Conservation (phyloP, 2,329 filamentous ascomycete species). For the Fragosphaeria purpurea region DNA sequence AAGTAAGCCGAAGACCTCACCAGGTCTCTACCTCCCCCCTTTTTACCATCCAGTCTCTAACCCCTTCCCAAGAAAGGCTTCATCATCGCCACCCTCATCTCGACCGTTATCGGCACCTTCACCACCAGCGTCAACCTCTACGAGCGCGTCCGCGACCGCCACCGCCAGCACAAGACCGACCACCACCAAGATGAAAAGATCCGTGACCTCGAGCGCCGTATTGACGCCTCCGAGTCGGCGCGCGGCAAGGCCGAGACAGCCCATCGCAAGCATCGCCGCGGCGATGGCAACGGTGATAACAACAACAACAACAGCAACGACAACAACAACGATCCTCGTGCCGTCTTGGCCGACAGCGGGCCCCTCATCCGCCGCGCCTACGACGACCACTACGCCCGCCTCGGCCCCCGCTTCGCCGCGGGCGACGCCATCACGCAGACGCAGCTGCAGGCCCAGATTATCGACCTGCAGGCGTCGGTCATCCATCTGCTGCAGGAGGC, state of each 20-base stretch:
- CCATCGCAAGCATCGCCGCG: conserved; percentile 1
- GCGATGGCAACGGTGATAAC: conserved; percentile 4
- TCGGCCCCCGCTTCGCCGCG: conserved; percentile 25
- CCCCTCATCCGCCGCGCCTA: conserved; percentile 25
- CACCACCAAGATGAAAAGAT: conserved; percentile 23
- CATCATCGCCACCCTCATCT: conserved; percentile 28
- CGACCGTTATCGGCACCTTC: conserved; percentile 28
- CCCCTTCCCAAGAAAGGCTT: conserved; percentile 23
- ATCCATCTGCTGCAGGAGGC: conserved; percentile 28
- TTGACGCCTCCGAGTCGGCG: conserved; percentile 14
- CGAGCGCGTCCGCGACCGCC: conserved; percentile 24
- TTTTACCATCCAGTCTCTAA: background rate
- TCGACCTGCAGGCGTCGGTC: conserved; percentile 26
- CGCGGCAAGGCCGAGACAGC: conserved; percentile 6
- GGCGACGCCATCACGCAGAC: conserved; percentile 25
- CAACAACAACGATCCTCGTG: conserved; percentile 17
- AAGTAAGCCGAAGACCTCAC: conserved; percentile 15
- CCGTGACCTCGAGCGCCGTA: conserved; percentile 20
- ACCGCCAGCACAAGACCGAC: conserved; percentile 23
- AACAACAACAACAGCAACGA: background rate
- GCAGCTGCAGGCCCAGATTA: conserved; percentile 27
- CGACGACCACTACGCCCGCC: conserved; percentile 20
- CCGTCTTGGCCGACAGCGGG: conserved; percentile 21
- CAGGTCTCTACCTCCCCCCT: background rate
- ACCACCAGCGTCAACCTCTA: conserved; percentile 26